Conservation (phyloP, 2,329 filamentous ascomycete species). For the Hawksworthiomyces lignivorus region DNA sequence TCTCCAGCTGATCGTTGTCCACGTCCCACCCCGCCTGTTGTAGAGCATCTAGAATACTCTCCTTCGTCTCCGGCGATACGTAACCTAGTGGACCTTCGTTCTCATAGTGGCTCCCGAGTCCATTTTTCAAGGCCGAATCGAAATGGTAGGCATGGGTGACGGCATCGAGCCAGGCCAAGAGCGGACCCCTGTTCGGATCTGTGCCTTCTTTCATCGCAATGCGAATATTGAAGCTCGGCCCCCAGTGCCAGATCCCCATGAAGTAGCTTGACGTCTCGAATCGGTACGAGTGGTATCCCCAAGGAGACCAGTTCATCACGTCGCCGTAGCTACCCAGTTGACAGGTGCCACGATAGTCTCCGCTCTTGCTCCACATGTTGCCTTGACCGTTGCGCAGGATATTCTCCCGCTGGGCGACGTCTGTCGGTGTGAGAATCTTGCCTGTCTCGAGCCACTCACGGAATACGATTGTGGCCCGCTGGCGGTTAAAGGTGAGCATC, state of each 20-base stretch:
- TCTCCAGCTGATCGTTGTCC: conserved; percentile 57
- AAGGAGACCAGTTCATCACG: conserved; percentile 22
- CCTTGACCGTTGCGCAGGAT: conserved; percentile 50
- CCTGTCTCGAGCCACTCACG: conserved; percentile 45
- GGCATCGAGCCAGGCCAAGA: conserved; percentile 32
- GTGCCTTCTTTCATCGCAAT: conserved; percentile 52
- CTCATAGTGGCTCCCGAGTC: conserved; percentile 28
- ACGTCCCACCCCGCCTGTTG: conserved; percentile 57
- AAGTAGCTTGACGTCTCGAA: conserved; percentile 47
- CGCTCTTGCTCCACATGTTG: conserved; percentile 33
- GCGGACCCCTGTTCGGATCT: conserved; percentile 22
- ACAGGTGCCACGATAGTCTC: conserved; percentile 26
- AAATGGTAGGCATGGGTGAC: conserved; percentile 34
- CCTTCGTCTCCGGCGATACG: conserved; percentile 35
- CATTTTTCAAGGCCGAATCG: conserved; percentile 27
- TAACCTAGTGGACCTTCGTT: conserved; percentile 30
- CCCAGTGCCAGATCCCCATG: conserved; percentile 44
- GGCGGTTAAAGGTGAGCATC: conserved; percentile 77
- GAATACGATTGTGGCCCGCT: conserved; percentile 75
- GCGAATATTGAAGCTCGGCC: conserved; percentile 43
- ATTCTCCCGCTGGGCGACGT: conserved; percentile 58
- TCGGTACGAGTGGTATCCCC: conserved; percentile 27
- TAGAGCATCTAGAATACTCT: conserved; percentile 28
- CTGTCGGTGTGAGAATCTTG: conserved; percentile 51
- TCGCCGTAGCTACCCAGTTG: conserved; percentile 33